Evolutionary conservation across 106 monocot genomes (phyloP).

Genomic region (Allium cepa): DNA sequence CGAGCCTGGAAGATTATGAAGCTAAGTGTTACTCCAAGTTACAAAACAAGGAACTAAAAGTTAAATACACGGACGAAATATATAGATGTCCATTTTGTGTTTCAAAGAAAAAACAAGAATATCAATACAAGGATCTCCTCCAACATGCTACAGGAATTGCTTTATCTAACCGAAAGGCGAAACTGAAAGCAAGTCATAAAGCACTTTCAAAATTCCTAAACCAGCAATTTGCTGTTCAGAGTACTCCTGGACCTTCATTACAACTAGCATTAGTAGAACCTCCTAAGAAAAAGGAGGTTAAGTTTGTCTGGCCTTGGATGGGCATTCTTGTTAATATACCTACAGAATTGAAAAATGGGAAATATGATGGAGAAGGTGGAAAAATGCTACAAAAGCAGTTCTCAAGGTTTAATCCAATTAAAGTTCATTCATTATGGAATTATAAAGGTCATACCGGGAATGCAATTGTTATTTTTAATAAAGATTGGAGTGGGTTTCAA

Average conservation of each 20-base stretch:
- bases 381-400: constrained; percentile 35
- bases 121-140: constrained; percentile 41
- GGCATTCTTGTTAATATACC: constrained; percentile 64
- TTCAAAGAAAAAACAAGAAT: constrained; percentile 44
- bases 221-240: constrained; percentile 15
- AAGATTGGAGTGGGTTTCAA: constrained; percentile 72
- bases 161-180: constrained; percentile 26
- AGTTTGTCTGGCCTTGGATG: constrained; percentile 79
- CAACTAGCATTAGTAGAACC: constrained; percentile 8
- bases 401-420: constrained; percentile 54
- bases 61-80: constrained; percentile 12
- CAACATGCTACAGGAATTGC: constrained; percentile 49
- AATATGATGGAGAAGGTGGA: constrained; percentile 34
- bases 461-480: constrained; percentile 56
- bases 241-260: constrained; percentile 4
- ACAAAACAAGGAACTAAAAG: constrained; percentile 6
- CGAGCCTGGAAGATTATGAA: constrained; percentile 20
- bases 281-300: constrained; percentile 5
- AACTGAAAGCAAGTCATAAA: constrained; percentile 50
- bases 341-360: constrained; percentile 32
- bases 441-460: constrained; percentile 28
- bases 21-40: constrained; percentile 16
- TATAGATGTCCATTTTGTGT: constrained; percentile 61
- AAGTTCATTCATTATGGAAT: constrained; percentile 42
- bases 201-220: constrained; percentile 47